Evolutionary conservation across 2,329 filamentous ascomycete species (phyloP), one percentile per base, ranked within the genome.

Genomic region (Fusarium palustre): DNA sequence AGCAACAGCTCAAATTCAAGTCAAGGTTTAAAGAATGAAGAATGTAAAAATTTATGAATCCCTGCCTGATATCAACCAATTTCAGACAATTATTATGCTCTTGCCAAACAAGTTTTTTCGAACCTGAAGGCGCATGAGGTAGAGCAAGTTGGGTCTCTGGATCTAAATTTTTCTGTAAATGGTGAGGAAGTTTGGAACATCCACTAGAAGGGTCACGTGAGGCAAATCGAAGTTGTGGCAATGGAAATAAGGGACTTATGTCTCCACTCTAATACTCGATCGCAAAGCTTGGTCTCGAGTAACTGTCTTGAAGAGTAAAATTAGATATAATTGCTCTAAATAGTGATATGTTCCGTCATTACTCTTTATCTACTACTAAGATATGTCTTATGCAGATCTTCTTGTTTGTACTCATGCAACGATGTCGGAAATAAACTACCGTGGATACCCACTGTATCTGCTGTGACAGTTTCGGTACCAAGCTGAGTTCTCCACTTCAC

Each of bases 161-260:
- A 12, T 68, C 73, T 62, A 73, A 76, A 77, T 69, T 75, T 77
- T 77, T 76, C 71, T 62, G 43, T 48, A n/a, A 43, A 47, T 63
- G 58, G 60, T 20, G 42, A 38, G 13, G 47, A 52, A 39, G 48
- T 30, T 55, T 38, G 62, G 58, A 48, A 38, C 46, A 22, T 39
- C 48, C 55, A 48, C 34, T 58, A 47, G 30, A 54, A 53, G 15
- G 20, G 64, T 74, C 72, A 74, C 72, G 72, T 74, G 72, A 7
- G 15, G 0, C 10, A 34, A 33, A 12, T 30, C 24, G 30, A 42
- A 36, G 30, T 30, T 28, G 53, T 67, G 59, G 66, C 55, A 59
- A 59, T 57, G 36, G 52, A 52, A 52, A 52, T 38, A 49, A 38
- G 52, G 55, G 53, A 48, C 62, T 55, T 47, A 52, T 15, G 12